phyloP scores from a whole-genome alignment of 169 alveolate genomes.

The Plasmodium knowlesi region DNA sequence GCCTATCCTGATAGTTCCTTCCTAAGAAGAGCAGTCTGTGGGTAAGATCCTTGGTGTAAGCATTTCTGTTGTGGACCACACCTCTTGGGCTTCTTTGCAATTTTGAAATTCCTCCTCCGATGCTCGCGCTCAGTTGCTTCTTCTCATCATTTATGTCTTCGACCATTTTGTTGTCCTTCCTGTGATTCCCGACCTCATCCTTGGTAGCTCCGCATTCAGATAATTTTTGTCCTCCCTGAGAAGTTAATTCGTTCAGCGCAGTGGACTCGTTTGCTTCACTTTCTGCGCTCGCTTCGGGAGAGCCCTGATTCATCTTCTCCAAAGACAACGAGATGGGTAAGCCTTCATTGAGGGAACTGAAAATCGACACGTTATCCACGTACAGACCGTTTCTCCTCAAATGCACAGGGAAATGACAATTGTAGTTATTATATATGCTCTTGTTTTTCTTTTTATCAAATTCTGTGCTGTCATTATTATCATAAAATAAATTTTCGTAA shows the following conservation, averaged over 20 bases:
- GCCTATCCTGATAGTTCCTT: conserved; percentile 13
- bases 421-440: conserved; percentile 69
- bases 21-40: not conserved
- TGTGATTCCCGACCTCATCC: not conserved
- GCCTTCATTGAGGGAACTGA: conserved; percentile 34
- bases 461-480: not conserved
- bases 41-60: conserved; percentile 13
- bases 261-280: not conserved
- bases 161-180: not conserved
- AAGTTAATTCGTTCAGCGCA: not conserved
- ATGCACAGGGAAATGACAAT: conserved; percentile 76
- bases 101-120: not conserved
- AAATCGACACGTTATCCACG: conserved; percentile 52
- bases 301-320: not conserved
- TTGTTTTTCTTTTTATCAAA: conserved; percentile 11
- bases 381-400: conserved; percentile 75
- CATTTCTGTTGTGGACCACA: not conserved
- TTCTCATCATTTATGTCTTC: not conserved
- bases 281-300: not conserved
- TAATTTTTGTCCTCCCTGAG: not conserved
- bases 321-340: conserved; percentile 1
- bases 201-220: not conserved
- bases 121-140: not conserved
- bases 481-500: conserved; percentile 39
- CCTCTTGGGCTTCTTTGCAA: conserved; percentile 1